These are phyloP conservation scores for Phytophthora lateralis DNA, from an alignment of 352 stramenopile genomes.

Conservation along the genomic window DNA sequence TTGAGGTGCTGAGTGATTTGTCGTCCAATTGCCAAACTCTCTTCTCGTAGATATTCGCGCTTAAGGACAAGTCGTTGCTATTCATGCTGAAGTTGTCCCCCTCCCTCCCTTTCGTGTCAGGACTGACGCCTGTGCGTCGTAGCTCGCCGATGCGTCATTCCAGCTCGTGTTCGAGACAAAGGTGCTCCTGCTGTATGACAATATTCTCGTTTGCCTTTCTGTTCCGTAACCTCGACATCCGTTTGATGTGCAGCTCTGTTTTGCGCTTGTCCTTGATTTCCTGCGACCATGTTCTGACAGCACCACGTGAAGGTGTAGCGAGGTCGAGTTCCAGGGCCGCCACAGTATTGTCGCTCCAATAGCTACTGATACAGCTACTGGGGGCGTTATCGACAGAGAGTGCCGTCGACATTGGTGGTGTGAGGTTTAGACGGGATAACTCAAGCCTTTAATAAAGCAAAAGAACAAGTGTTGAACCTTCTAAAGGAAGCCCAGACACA, in stretches of 20 bases:
- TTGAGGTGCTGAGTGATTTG: not conserved
- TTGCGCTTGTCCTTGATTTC: conserved; percentile 40
- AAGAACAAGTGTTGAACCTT: too few species aligned
- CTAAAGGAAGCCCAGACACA: too few species aligned
- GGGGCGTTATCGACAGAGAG: too few species aligned
- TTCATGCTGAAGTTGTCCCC: not conserved
- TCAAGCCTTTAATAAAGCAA: too few species aligned
- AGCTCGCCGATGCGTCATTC: not conserved
- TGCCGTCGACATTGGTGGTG: too few species aligned
- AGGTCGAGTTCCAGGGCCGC: not conserved
- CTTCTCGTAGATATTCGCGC: not conserved
- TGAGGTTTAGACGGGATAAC: too few species aligned
- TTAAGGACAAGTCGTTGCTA: not conserved
- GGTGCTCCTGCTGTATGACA: conserved; percentile 24
- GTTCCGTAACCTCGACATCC: conserved; percentile 37
- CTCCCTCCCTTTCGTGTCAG: not conserved
- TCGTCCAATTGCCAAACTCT: not conserved
- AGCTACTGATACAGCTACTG: too few species aligned
- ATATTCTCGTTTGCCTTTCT: conserved; percentile 30
- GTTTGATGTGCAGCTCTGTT: conserved; percentile 32
- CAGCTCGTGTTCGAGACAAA: conserved; percentile 28
- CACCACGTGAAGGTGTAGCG: not conserved
- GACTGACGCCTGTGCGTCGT: not conserved
- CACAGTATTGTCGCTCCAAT: too few species aligned
- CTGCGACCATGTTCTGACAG: conserved; percentile 24